A percentile compares a stretch with the other conserved stretches of the same genome.
These are phyloP conservation scores for Gillenia trifoliata DNA, from an alignment of 306 rosid genomes.

Conservation along the genomic window DNA sequence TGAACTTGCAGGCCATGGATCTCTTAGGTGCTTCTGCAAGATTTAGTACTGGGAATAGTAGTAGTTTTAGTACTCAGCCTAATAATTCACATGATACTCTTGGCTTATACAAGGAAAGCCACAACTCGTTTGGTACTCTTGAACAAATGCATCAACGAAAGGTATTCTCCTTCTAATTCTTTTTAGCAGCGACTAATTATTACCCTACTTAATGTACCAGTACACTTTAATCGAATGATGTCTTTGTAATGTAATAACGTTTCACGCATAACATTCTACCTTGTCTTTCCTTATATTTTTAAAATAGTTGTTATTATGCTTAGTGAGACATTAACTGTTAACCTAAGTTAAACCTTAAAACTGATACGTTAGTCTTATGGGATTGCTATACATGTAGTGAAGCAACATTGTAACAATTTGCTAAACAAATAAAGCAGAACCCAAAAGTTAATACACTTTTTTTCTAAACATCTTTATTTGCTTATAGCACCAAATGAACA, in stretches of 20 bases:
- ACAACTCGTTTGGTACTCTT: constrained; percentile 31
- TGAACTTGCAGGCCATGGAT: constrained; percentile 47
- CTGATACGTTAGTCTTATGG: not conserved
- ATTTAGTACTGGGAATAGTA: constrained; percentile 3
- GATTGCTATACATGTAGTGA: too few species aligned
- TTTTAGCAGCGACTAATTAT: not conserved
- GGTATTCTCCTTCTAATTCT: not conserved
- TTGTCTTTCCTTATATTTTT: not conserved
- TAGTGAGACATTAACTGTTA: not conserved
- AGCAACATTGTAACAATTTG: not conserved
- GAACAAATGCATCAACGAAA: constrained; percentile 33
- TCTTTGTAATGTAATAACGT: not conserved
- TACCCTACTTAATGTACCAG: not conserved
- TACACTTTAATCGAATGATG: too few species aligned
- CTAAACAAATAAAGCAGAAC: not conserved
- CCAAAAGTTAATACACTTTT: not conserved
- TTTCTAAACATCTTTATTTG: not conserved
- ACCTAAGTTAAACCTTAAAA: not conserved
- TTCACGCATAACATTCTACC: not conserved
- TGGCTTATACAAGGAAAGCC: constrained; percentile 21
- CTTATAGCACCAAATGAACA: not conserved
- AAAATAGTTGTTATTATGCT: not conserved
- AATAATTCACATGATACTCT: constrained; percentile 21
- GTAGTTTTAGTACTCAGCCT: constrained; percentile 12
- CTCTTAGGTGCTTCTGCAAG: constrained; percentile 29